These are phyloP conservation scores for Tulasnella sp. DNA, from an alignment of 768 basidiomycete genomes.

Conservation along the genomic window DNA sequence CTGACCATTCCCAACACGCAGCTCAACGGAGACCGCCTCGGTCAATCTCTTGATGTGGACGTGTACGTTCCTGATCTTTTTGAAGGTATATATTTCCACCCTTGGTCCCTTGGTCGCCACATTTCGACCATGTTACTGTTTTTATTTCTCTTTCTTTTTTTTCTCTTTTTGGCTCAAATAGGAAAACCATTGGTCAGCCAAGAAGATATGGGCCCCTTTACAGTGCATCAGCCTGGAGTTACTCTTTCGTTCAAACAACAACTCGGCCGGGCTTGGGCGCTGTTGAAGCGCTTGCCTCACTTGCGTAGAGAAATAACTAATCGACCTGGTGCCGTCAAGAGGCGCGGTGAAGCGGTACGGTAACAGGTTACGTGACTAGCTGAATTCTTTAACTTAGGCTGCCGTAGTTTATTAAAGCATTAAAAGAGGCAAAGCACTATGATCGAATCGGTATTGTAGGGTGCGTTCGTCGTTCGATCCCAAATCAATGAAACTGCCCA, in stretches of 20 bases:
- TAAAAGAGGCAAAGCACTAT: not conserved
- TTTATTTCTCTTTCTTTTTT: no score
- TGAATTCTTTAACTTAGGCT: not conserved
- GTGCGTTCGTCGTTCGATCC: not conserved
- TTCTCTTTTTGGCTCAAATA: no score
- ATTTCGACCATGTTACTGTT: no score
- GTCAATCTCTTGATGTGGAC: slow-evolving; percentile 49
- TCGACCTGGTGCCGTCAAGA: not conserved
- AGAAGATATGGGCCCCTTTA: slow-evolving; percentile 13
- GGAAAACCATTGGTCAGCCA: slow-evolving; percentile 22
- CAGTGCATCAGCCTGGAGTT: slow-evolving; percentile 20
- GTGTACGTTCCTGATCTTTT: slow-evolving; percentile 64
- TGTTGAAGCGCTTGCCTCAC: slow-evolving; percentile 32
- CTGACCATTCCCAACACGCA: slow-evolving; percentile 50
- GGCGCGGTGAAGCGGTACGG: not conserved
- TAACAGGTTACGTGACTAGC: no score
- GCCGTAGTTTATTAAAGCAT: not conserved
- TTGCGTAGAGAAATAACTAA: no score
- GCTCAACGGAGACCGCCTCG: slow-evolving; percentile 54
- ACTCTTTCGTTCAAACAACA: slow-evolving; percentile 29
- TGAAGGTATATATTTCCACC: slow-evolving; percentile 39
- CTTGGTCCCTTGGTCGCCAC: no score
- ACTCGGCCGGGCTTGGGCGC: slow-evolving; percentile 29
- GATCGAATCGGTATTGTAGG: not conserved
- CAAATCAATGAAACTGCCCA: no score